phyloP scores from a whole-genome alignment of 2,329 filamentous ascomycete species.

The Dryadomyces quercus-mongolicae region DNA sequence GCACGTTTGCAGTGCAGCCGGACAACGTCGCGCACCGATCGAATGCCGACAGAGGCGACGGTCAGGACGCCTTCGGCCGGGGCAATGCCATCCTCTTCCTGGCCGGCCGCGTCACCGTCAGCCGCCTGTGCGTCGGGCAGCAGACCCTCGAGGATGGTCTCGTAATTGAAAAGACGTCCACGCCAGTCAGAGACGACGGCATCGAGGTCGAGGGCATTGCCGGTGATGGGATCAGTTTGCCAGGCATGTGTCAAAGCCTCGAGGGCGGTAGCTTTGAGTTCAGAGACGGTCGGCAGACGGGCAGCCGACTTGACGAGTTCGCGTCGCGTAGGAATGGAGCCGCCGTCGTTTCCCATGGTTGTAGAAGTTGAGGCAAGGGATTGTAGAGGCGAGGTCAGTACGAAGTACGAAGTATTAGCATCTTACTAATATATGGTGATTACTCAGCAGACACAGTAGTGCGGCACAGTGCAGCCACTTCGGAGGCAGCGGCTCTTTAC shows the following conservation, averaged over 20 bases:
- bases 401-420: too few species aligned
- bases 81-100: constrained; percentile 26
- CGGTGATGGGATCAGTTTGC: constrained; percentile 79
- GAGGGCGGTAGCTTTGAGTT: constrained; percentile 78
- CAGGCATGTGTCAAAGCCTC: constrained; percentile 81
- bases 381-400: too few species aligned
- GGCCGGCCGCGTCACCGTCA: not conserved
- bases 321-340: constrained; percentile 86
- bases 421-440: too few species aligned
- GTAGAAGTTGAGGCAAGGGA: not conserved
- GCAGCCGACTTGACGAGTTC: constrained; percentile 94
- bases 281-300: constrained; percentile 65
- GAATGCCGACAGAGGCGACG: constrained; percentile 49
- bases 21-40: constrained; percentile 73
- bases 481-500: too few species aligned
- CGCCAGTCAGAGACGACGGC: constrained; percentile 75
- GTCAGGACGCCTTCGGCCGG: constrained; percentile 17
- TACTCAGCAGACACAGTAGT: not conserved
- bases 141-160: constrained; percentile 60
- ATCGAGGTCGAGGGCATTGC: constrained; percentile 52
- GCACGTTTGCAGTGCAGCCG: constrained; percentile 58
- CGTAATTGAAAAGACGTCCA: constrained; percentile 89
- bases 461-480: not conserved
- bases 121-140: constrained; percentile 19
- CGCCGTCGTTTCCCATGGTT: constrained; percentile 91